phyloP scores from a whole-genome alignment of 805 yeast genomes.

The Jamesozyma gamospora region DNA sequence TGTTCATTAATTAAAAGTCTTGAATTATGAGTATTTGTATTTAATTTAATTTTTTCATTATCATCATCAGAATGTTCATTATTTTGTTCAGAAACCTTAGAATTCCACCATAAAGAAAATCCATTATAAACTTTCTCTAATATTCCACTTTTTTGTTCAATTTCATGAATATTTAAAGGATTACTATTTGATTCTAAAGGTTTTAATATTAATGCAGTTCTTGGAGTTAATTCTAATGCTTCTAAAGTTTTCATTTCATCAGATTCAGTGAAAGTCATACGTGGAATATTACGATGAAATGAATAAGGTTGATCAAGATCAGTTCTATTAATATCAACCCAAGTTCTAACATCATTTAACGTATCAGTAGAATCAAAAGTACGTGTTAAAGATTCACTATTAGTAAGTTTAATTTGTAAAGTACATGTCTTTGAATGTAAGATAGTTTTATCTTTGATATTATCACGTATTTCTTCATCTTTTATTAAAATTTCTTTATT shows the following conservation, averaged over 20 bases:
- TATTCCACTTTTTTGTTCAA: conserved; percentile 21
- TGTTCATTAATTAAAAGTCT: not conserved
- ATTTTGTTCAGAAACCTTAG: not conserved
- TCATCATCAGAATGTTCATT: conserved; percentile 18
- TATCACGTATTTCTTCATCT: conserved; percentile 16
- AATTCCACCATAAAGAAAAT: conserved; percentile 29
- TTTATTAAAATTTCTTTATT: conserved; percentile 4
- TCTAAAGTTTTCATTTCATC: conserved; percentile 49
- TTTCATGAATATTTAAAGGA: conserved; percentile 21
- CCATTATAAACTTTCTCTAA: conserved; percentile 28
- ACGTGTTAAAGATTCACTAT: conserved; percentile 50
- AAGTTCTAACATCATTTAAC: conserved; percentile 48
- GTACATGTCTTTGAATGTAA: conserved; percentile 29
- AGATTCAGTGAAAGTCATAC: conserved; percentile 49
- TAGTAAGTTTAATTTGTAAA: conserved; percentile 53
- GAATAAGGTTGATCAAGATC: conserved; percentile 37
- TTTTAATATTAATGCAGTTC: conserved; percentile 66
- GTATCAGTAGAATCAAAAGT: conserved; percentile 39
- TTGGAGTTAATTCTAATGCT: conserved; percentile 52
- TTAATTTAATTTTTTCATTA: not conserved
- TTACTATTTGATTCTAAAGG: conserved; percentile 34
- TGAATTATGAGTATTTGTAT: not conserved
- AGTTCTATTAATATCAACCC: conserved; percentile 46
- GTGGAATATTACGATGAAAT: conserved; percentile 46
- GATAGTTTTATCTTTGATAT: conserved; percentile 18